These are phyloP conservation scores for Geranomyces variabilis DNA, from an alignment of 192 early-diverging fungal genomes.

Conservation along the genomic window DNA sequence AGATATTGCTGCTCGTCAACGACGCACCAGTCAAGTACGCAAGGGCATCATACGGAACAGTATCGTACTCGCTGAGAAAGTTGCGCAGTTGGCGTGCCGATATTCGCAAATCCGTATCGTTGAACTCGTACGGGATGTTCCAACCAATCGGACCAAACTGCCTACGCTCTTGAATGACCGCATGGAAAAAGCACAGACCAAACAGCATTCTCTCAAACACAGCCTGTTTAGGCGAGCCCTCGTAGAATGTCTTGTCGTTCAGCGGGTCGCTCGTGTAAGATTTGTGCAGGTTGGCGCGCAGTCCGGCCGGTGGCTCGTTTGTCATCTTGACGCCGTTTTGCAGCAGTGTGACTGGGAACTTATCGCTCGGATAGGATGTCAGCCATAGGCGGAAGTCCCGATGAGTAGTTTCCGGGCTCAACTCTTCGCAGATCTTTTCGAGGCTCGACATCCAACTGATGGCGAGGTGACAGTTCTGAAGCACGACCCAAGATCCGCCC, in stretches of 20 bases:
- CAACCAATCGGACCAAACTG: constrained; percentile 68
- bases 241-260: constrained; percentile 64
- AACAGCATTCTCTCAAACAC: constrained; percentile 60
- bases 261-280: constrained; percentile 59
- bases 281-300: constrained; percentile 57
- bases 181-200: constrained; percentile 64
- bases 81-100: constrained; percentile 64
- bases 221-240: constrained; percentile 59
- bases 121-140: constrained; percentile 71
- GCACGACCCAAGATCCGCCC: constrained; percentile 62
- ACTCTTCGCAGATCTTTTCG: constrained; percentile 66
- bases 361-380: constrained; percentile 62
- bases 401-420: constrained; percentile 57
- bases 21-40: constrained; percentile 57
- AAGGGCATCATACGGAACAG: constrained; percentile 59
- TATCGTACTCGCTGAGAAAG: constrained; percentile 62
- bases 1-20: background rate
- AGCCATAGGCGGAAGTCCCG: constrained; percentile 60
- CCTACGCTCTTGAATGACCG: constrained; percentile 60
- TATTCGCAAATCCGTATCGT: constrained; percentile 64
- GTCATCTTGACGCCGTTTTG: constrained; percentile 72
- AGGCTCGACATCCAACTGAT: constrained; percentile 66
- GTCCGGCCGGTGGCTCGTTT: constrained; percentile 60
- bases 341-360: constrained; percentile 60
- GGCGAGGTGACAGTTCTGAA: constrained; percentile 67